phyloP scores from a whole-genome alignment of 352 stramenopile species.

The Blastocystis sp. region DNA sequence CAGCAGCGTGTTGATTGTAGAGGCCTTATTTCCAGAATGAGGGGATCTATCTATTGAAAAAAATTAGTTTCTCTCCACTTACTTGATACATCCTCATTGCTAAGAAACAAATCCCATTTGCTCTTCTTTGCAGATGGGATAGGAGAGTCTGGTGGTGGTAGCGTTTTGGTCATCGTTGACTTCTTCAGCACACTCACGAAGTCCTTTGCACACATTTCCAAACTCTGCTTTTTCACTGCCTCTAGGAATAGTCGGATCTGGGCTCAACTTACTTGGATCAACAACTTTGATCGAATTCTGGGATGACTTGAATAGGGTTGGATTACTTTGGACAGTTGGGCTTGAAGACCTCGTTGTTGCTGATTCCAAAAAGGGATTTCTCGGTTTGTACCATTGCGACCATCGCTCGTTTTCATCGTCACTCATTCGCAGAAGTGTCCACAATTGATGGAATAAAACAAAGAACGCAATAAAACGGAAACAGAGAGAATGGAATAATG shows the following conservation, averaged over 20 bases:
- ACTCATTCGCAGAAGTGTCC: not conserved
- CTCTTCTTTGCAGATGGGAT: not conserved
- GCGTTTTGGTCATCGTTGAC: not conserved
- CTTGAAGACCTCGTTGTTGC: not conserved
- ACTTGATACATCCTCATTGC: not conserved
- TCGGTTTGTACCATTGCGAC: not conserved
- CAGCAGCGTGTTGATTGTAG: not conserved
- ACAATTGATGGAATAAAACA: not conserved
- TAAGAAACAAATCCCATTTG: constrained; percentile 17
- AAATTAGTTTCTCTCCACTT: not conserved
- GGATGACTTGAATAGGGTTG: constrained; percentile 17
- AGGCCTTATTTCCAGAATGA: not conserved
- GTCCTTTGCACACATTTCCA: not conserved
- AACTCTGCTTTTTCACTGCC: not conserved
- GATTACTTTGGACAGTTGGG: not conserved
- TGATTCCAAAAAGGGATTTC: not conserved
- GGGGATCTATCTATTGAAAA: not conserved
- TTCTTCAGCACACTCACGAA: constrained; percentile 7
- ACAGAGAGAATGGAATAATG: not conserved
- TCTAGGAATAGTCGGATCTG: not conserved
- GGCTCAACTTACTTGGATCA: not conserved
- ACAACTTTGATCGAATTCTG: not conserved
- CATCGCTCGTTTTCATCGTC: not conserved
- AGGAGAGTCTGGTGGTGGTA: not conserved
- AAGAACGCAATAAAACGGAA: not conserved